Percentiles rank a stretch among this genome's conserved stretches.
Evolutionary conservation across 2,329 filamentous ascomycete genomes (phyloP).

Genomic region (Alternaria sp.): DNA sequence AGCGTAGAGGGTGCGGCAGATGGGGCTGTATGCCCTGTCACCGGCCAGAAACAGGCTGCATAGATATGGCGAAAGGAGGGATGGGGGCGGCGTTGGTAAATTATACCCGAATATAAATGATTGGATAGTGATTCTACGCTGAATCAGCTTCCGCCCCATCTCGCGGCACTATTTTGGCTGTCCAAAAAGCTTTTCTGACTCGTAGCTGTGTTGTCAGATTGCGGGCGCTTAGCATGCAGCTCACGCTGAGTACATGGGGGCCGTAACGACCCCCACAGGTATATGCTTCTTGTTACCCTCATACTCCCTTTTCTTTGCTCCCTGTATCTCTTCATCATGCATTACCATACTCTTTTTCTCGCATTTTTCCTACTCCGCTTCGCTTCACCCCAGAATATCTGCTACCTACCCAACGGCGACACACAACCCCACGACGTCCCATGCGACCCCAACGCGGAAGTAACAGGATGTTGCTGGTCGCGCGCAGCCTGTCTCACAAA

Average conservation of each 20-base stretch:
- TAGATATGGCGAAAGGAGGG: neutral
- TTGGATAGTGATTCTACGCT: neutral
- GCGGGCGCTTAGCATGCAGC: neutral
- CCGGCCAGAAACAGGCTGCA: conserved; percentile 39
- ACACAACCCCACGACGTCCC: neutral
- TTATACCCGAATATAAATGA: neutral
- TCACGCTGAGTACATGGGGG: neutral
- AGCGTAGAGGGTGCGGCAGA: conserved; percentile 47
- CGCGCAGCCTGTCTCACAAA: neutral
- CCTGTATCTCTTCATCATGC: neutral
- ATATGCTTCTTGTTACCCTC: neutral
- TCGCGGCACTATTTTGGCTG: neutral
- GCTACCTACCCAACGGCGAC: neutral
- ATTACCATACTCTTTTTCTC: neutral
- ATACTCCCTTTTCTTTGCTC: rapidly evolving
- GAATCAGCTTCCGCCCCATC: neutral
- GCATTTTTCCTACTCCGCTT: neutral
- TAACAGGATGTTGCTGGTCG: neutral
- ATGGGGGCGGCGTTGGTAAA: neutral
- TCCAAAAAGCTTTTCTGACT: rapidly evolving
- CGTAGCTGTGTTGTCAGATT: neutral
- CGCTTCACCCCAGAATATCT: neutral
- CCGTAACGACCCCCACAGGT: neutral
- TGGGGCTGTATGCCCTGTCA: conserved; percentile 52
- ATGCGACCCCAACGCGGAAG: neutral